Percentiles rank a stretch among this genome's conserved stretches.
Conservation (phyloP, 192 early-diverging fungal genomes). For the Piromyces finnis region DNA sequence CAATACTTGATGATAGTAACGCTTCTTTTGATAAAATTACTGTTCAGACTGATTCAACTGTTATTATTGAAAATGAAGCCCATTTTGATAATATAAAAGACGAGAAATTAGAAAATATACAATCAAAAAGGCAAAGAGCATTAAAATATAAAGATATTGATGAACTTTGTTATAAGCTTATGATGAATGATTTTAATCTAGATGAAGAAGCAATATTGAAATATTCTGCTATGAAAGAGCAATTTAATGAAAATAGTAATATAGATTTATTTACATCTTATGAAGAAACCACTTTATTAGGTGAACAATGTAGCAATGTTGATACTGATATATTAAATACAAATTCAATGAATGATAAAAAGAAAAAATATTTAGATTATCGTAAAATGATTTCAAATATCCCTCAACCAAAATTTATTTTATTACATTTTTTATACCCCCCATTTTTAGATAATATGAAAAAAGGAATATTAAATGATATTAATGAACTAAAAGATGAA, state of each 20-base stretch:
- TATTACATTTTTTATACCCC: neutral
- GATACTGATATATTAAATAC: neutral
- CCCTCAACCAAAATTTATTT: neutral
- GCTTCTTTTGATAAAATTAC: too few relatives aligned
- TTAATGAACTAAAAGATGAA: neutral
- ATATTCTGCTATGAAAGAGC: neutral
- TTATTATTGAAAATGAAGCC: too few relatives aligned
- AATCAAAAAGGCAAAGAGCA: neutral
- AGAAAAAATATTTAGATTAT: neutral
- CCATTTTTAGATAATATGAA: neutral
- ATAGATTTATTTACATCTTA: neutral
- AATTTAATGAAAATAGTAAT: neutral
- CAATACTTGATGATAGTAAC: neutral
- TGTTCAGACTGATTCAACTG: too few relatives aligned
- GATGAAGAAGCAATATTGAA: neutral
- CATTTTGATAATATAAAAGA: too few relatives aligned
- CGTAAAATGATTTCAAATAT: neutral
- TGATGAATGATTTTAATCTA: neutral
- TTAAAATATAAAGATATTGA: neutral
- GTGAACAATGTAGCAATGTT: neutral
- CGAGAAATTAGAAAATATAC: neutral
- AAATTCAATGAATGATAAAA: neutral
- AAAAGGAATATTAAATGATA: neutral
- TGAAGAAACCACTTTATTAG: neutral
- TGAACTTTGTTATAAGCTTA: neutral